Evolutionary conservation across 352 stramenopile genomes (phyloP), one percentile per base, ranked within the genome.

Genomic region (Hyaloperonospora brassicae): DNA sequence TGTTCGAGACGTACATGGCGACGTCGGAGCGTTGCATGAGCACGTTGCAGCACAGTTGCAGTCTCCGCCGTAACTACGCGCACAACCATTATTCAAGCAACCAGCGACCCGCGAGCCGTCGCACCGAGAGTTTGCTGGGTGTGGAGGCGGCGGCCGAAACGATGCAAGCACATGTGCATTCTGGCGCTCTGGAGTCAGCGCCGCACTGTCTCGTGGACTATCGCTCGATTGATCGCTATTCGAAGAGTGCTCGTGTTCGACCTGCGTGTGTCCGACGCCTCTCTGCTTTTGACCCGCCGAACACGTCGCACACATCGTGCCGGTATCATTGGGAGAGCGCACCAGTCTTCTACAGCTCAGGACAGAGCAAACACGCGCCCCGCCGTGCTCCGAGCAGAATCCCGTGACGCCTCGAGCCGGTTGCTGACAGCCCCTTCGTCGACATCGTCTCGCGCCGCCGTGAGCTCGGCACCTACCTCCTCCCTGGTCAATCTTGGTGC

Each of bases 401-500:
- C 81, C 81, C 5, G 58, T 76, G 3, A 57, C 45, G 1, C 81
- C 81, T 50, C 79, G 59, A 23, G 79, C 79, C 14, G 78, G 74
- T 34, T 89, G 77, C 23, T 55, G 52, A 41, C 83, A 93, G 12
- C 62, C 69, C n/a, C 66, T 49, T 43, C 71, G 49, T 34, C 58
- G 66, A 57, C 83, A 93, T 17, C 83, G 74, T 56, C 70, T 73
- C 8, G 74, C 74, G 6, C 79, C 80, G n/a, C 83, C 83, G 43
- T 93, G 83, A 1, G 83, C 79, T 25, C 83, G 64, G 35, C 84
- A 90, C 45, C 82, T 89, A 10, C 82, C 84, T 52, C 84, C 84
- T 24, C 82, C 84, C 61, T 94, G 84, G 52, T 84, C 76, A 35
- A 87, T 88, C 50, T 93, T 95, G 22, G 65, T 70, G 53, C 85